Percentiles rank a stretch among this genome's conserved stretches.
phyloP scores from a whole-genome alignment of 768 basidiomycete genomes.

The Calocera viscosa region DNA sequence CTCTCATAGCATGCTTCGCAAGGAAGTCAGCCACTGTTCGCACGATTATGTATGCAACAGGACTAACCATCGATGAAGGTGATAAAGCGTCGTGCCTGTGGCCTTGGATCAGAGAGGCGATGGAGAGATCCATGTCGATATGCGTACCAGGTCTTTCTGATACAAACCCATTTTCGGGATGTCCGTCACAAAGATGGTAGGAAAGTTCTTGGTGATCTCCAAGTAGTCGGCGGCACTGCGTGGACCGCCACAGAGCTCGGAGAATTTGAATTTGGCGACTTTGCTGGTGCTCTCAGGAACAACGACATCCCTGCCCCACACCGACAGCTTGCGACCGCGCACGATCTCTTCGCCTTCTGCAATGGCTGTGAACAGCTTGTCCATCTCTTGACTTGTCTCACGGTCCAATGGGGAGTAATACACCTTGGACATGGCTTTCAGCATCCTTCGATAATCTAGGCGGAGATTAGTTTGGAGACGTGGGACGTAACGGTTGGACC shows the following conservation, averaged over 20 bases:
- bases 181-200: constrained; percentile 75
- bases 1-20: constrained; percentile 79
- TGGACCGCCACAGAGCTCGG: constrained; percentile 75
- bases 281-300: constrained; percentile 69
- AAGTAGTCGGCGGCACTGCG: constrained; percentile 92
- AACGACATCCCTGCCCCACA: constrained; percentile 80
- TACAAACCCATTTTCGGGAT: constrained; percentile 80
- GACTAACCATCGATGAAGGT: constrained; percentile 84
- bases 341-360: constrained; percentile 48
- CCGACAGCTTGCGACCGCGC: constrained; percentile 49
- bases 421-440: constrained; percentile 82
- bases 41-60: neutral
- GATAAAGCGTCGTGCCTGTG: constrained; percentile 86
- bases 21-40: constrained; percentile 14
- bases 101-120: neutral
- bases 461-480: constrained; percentile 10
- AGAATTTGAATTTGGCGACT: constrained; percentile 77
- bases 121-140: neutral
- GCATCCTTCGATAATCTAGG: constrained; percentile 86
- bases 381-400: constrained; percentile 54
- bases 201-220: constrained; percentile 78
- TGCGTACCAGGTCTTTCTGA: constrained; percentile 66
- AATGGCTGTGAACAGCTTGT: constrained; percentile 71
- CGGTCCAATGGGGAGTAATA: constrained; percentile 73
- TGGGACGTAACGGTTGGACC: constrained; percentile 17